Conservation (phyloP, 2,329 filamentous ascomycete species). For the Pseudonectria buxi region DNA sequence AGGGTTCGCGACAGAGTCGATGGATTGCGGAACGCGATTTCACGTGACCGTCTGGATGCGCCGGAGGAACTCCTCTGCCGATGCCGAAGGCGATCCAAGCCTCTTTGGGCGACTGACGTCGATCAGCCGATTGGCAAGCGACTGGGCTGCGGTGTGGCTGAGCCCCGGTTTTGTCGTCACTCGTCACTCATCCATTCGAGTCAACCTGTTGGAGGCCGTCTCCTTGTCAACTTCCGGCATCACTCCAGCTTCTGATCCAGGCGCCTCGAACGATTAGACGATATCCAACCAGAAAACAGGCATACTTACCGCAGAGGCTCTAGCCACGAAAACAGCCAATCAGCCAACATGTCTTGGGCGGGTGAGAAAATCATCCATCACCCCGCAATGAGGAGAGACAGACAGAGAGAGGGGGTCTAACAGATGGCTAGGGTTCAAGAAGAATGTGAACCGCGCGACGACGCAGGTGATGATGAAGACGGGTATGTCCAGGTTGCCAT, state of each 20-base stretch:
- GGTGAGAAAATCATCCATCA: constrained; percentile 37
- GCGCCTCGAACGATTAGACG: constrained; percentile 4
- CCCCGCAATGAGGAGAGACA: constrained; percentile 23
- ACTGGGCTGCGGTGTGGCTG: constrained; percentile 28
- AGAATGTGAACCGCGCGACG: constrained; percentile 96
- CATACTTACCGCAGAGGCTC: constrained; percentile 5
- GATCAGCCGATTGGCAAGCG: constrained; percentile 25
- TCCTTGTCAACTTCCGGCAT: constrained; percentile 6
- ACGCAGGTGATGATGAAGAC: constrained; percentile 99
- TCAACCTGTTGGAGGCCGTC: constrained; percentile 15
- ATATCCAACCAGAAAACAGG: constrained; percentile 5
- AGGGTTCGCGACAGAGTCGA: constrained; percentile 1
- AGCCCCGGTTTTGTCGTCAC: constrained; percentile 26
- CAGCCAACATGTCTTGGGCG: constrained; percentile 61
- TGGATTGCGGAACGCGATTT: constrained; percentile 16
- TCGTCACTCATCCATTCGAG: too few species aligned
- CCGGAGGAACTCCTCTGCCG: too few species aligned
- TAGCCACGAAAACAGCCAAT: constrained; percentile 5
- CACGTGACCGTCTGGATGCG: constrained; percentile 21
- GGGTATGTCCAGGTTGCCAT: constrained; percentile 40
- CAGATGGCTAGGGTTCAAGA: constrained; percentile 48
- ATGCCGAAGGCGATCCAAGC: too few species aligned
- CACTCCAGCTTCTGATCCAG: constrained; percentile 6
- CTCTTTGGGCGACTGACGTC: constrained; percentile 21
- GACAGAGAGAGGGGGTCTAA: constrained; percentile 23